Conservation (phyloP, 179 eudicot genomes). For the Vitellaria paradoxa region DNA sequence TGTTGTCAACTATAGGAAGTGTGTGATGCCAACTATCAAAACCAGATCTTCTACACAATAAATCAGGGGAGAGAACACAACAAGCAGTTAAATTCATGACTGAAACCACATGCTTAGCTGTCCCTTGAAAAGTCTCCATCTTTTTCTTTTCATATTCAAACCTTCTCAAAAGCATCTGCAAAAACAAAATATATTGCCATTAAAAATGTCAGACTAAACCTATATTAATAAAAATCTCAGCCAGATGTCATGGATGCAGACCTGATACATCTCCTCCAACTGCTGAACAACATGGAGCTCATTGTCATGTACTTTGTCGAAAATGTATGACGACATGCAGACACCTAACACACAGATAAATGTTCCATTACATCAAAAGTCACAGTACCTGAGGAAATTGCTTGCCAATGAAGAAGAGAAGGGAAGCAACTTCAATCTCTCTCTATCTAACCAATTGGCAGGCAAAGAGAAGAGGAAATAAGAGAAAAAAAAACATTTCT, state of each 20-base stretch:
- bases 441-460: not conserved
- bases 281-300: slow-evolving; percentile 31
- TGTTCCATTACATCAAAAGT: slow-evolving; percentile 2
- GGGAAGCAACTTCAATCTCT: not conserved
- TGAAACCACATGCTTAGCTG: slow-evolving; percentile 26
- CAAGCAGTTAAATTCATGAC: slow-evolving; percentile 37
- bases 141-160: slow-evolving; percentile 51
- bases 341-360: slow-evolving; percentile 45
- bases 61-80: slow-evolving; percentile 52
- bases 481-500: no score
- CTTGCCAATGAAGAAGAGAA: not conserved
- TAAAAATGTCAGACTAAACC: not conserved
- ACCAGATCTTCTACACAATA: slow-evolving; percentile 45
- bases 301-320: slow-evolving; percentile 33
- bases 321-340: slow-evolving; percentile 59
- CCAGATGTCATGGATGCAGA: slow-evolving; percentile 20
- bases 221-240: not conserved
- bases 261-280: slow-evolving; percentile 84
- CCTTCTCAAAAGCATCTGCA: slow-evolving; percentile 55
- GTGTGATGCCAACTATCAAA: slow-evolving; percentile 62
- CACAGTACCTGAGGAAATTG: not conserved
- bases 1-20: slow-evolving; percentile 59
- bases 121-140: slow-evolving; percentile 33
- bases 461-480: not conserved
- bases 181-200: slow-evolving; percentile 8